Evolutionary conservation across 257 asterid genomes (phyloP), one percentile per base, ranked within the genome.

Genomic region (Mitragyna speciosa): DNA sequence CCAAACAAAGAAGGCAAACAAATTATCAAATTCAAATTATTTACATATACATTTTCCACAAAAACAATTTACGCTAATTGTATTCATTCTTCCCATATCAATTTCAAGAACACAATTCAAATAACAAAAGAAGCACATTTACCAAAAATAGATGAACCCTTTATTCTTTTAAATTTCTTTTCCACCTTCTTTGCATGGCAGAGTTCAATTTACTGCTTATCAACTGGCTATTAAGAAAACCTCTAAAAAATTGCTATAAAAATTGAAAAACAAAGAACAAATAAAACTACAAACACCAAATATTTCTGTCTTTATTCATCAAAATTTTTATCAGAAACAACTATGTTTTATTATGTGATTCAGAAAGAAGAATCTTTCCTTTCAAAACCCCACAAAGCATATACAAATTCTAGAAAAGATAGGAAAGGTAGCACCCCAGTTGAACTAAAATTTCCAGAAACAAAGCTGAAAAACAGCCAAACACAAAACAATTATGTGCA

Each of bases 161-260:
- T 17, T 5, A 3, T 56, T 14, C 33, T 56, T 36, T 12, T 36
- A n/a, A 16, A 8, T 22, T 30, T 41, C 51, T 43, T 41, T 61
- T 28, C 71, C 71, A 59, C 56, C 30, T 76, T 59, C 30, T 76
- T 63, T 43, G 72, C 59, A 59, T 43, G 76, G 45, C 56, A 61
- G 47, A 14, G 45, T 8, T 19, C 52, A 61, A 76, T 76, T 76
- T 31, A 61, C 41, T 19, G 49, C 26, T 28, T 33, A 61, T 43
- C 12, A 33, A 17, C 43, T 36, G 39, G 63, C 39, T 11, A 75
- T 24, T 7, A 33, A 72, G 43, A 47, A 36, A 36, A 36, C 4
- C 41, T 36, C 2, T 1, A 36, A 36, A 36, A 36, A 36, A 4
- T 36, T 36, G 41, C 41, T 4, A 36, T 36, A 36, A 36, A 36